phyloP scores from a whole-genome alignment of 2,329 filamentous ascomycete species.

The Madurella fahalii region DNA sequence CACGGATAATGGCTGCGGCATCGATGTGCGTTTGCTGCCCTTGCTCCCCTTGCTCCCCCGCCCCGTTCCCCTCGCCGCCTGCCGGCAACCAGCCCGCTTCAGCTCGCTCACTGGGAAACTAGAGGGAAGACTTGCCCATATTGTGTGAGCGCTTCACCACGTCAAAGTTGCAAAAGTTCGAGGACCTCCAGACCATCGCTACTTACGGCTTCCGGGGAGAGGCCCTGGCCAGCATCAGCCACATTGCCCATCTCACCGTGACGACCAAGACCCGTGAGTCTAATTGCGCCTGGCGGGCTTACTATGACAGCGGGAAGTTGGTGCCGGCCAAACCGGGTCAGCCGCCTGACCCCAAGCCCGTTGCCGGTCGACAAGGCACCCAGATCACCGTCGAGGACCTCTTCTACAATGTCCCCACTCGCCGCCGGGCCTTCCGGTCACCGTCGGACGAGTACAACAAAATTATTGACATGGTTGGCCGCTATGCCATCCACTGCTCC shows the following conservation, averaged over 20 bases:
- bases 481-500: conserved; percentile 86
- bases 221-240: conserved; percentile 93
- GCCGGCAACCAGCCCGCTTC: background rate
- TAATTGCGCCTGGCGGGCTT: conserved; percentile 82
- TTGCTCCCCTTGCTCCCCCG: background rate
- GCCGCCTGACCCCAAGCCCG: conserved; percentile 76
- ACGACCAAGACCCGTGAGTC: conserved; percentile 91
- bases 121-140: conserved; percentile 89
- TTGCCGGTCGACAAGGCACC: conserved; percentile 82
- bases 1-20: conserved; percentile 94
- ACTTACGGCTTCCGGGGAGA: conserved; percentile 99
- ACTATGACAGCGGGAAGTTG: conserved; percentile 80
- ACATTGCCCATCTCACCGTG: conserved; percentile 92
- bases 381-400: conserved; percentile 96
- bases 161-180: conserved; percentile 89
- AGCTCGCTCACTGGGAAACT: conserved; percentile 25
- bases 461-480: conserved; percentile 89
- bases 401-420: conserved; percentile 92
- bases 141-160: conserved; percentile 96
- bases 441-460: conserved; percentile 95
- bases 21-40: conserved; percentile 60
- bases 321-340: conserved; percentile 84
- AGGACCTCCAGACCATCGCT: conserved; percentile 82
- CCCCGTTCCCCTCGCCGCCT: background rate
- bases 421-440: conserved; percentile 85